These are phyloP conservation scores for Phytophthora boehmeriae DNA, from an alignment of 352 stramenopile genomes.

Conservation along the genomic window DNA sequence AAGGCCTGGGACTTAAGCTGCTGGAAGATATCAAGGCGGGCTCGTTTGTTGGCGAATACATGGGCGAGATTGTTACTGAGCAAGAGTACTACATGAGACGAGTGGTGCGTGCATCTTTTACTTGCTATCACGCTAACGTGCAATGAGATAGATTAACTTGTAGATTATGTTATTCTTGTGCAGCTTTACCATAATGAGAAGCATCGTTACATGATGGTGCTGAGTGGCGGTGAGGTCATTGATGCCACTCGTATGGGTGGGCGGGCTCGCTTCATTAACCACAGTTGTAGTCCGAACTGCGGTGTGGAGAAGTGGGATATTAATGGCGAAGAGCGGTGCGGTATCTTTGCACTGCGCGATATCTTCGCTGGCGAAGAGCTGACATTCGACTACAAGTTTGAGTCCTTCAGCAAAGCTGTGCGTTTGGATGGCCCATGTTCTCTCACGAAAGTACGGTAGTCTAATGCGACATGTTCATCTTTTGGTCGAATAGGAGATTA, in stretches of 20 bases:
- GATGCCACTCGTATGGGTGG: constrained; percentile 91
- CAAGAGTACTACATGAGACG: constrained; percentile 81
- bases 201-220: constrained; percentile 86
- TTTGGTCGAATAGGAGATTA: constrained; percentile 59
- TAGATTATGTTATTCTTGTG: too few relatives aligned
- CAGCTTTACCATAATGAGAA: constrained; percentile 86
- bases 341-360: constrained; percentile 93
- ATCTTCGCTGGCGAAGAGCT: constrained; percentile 93
- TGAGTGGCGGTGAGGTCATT: constrained; percentile 86
- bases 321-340: constrained; percentile 93
- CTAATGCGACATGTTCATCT: neutral
- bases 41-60: constrained; percentile 83
- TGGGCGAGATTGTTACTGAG: constrained; percentile 86
- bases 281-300: constrained; percentile 95
- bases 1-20: constrained; percentile 64
- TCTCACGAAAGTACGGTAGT: too few relatives aligned
- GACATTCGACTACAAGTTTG: constrained; percentile 95
- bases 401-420: constrained; percentile 38
- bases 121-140: neutral
- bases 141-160: neutral
- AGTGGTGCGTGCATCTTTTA: constrained; percentile 52
- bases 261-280: constrained; percentile 95
- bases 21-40: constrained; percentile 56
- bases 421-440: neutral
- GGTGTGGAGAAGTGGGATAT: constrained; percentile 94